Evolutionary conservation across 345 rosid species (phyloP), one percentile per base, ranked within the genome.

Genomic region (Microcos paniculata): DNA sequence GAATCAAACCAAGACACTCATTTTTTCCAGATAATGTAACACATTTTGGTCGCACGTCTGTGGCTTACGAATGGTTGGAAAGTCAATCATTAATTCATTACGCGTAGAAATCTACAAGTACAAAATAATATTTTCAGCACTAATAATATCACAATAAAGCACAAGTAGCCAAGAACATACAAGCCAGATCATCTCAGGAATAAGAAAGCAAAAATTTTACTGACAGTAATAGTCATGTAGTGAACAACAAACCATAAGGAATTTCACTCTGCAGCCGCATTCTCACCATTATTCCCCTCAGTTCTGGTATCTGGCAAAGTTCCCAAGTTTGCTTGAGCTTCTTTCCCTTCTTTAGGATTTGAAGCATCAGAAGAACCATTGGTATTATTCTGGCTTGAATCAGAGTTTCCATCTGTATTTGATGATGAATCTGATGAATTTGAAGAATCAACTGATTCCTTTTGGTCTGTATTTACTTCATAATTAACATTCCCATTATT

Each of bases 221-320:
- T 13, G 45, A 75, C 76, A 51, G 46, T 35, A 70, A 51, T 11
- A 65, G 10, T 18, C 16, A 40, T 49, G 21, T n/a, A 35, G 7
- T 31, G 48, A 14, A 68, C 33, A 21, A 38, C 42, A 74, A 49
- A 14, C 11, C 49, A 57, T 58, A 12, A 59, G 24, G 16, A 48
- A 11, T 45, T 38, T 88, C 71, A 87, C 81, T 85, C 91, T 11
- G 89, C 86, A 65, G 92, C 90, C n/a, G 75, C 64, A 66, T 87
- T 82, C 59, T 76, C 86, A 11, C 76, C 62, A n/a, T 77, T 80
- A 13, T 72, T 79, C 4, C 74, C 85, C 56, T 73, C 79, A 51
- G 40, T 78, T 74, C 78, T 77, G 4, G 83, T 74, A 11, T 78
- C 83, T 0, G 91, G 90, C 82, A 87, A 82, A 64, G 90, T 84